These are phyloP conservation scores for Mortierella sp. DNA, from an alignment of 371 early-diverging fungal genomes.

Conservation along the genomic window DNA sequence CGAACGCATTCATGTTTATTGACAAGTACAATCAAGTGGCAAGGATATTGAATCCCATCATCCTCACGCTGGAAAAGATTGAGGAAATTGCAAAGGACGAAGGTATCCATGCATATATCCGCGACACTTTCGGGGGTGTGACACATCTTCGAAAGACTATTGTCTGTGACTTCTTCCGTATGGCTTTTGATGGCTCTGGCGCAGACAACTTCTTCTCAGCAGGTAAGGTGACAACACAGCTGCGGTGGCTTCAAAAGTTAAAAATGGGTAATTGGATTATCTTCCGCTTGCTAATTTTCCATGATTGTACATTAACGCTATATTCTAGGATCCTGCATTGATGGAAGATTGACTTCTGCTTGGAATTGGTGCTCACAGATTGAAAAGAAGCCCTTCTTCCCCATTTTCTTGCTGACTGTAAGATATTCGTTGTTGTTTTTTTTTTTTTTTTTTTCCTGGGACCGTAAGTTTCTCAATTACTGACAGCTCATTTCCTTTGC, in stretches of 20 bases:
- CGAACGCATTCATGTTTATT: slow-evolving; percentile 95
- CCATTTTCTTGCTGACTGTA: slow-evolving; percentile 90
- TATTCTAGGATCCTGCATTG: slow-evolving; percentile 85
- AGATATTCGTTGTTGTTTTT: slow-evolving; percentile 11
- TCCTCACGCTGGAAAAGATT: slow-evolving; percentile 79
- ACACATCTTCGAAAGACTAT: slow-evolving; percentile 77
- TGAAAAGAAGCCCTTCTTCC: slow-evolving; percentile 95
- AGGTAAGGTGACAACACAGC: slow-evolving; percentile 58
- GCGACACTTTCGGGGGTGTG: slow-evolving; percentile 76
- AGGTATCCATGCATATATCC: slow-evolving; percentile 74
- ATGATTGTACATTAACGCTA: neutral
- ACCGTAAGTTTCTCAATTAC: neutral
- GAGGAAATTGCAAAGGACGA: slow-evolving; percentile 70
- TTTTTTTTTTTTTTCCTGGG: neutral
- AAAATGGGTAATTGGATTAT: neutral
- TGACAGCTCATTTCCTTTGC: neutral
- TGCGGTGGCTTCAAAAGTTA: neutral
- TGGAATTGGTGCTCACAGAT: slow-evolving; percentile 98
- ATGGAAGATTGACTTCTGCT: slow-evolving; percentile 93
- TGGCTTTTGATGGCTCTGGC: slow-evolving; percentile 97
- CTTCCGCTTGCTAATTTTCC: neutral
- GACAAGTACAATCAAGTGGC: slow-evolving; percentile 98
- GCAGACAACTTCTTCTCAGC: slow-evolving; percentile 96
- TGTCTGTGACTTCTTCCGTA: slow-evolving; percentile 93
- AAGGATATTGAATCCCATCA: slow-evolving; percentile 92